phyloP scores from a whole-genome alignment of 163 green algal genomes.

The Prototheca stagnorum region DNA sequence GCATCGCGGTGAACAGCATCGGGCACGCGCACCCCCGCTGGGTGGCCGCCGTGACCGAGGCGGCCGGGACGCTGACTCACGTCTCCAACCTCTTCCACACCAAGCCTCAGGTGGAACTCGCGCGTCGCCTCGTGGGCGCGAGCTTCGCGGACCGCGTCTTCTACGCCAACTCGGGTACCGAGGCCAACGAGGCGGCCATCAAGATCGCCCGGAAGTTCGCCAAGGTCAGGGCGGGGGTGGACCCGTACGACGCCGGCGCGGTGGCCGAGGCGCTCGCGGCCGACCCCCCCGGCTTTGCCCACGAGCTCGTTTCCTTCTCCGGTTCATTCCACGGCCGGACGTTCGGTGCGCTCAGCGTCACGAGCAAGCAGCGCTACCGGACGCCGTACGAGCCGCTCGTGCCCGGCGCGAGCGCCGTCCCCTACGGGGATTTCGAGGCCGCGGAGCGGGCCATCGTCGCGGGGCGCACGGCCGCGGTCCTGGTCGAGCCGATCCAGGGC shows the following conservation, averaged over 20 bases:
- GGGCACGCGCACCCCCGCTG: conserved; percentile 71
- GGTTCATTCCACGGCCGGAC: conserved; percentile 91
- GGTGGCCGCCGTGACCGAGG: conserved; percentile 62
- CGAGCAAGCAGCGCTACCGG: conserved; percentile 77
- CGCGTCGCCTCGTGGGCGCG: conserved; percentile 64
- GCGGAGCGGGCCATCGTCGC: conserved; percentile 29
- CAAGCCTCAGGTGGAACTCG: conserved; percentile 65
- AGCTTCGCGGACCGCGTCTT: conserved; percentile 90
- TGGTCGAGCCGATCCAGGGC: conserved; percentile 95
- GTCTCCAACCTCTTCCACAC: conserved; percentile 96
- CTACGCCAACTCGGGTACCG: conserved; percentile 91
- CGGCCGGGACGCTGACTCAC: conserved; percentile 70
- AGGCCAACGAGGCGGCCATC: conserved; percentile 97
- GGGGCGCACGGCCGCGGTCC: conserved; percentile 76
- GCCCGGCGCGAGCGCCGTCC: conserved; percentile 54
- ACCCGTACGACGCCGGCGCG: conserved; percentile 49
- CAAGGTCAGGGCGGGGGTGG: conserved; percentile 49
- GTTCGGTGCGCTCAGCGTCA: conserved; percentile 86
- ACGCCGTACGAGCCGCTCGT: conserved; percentile 86
- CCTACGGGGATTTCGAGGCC: conserved; percentile 79
- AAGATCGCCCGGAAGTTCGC: conserved; percentile 96
- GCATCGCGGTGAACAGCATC: conserved; percentile 95
- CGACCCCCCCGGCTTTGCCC: too few relatives aligned
- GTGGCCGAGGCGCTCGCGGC: conserved; percentile 10
- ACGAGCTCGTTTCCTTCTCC: conserved; percentile 86